These are phyloP conservation scores for Coprinellus aureogranulatus DNA, from an alignment of 768 basidiomycete genomes.

Conservation along the genomic window DNA sequence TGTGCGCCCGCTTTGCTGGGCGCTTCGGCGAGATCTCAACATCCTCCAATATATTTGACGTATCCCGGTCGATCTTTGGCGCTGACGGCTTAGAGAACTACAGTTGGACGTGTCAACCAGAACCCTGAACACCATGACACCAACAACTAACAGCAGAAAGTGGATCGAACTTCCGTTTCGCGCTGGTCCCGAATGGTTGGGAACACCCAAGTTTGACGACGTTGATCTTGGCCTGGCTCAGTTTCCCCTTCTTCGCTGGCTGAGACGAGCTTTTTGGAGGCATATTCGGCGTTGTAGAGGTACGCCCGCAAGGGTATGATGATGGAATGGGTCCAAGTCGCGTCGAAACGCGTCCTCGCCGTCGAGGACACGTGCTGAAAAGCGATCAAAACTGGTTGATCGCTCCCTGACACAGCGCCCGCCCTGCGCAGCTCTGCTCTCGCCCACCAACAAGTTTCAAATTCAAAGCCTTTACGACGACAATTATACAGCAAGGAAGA, in stretches of 20 bases:
- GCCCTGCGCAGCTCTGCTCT: no score
- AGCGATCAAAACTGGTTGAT: no score
- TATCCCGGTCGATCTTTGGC: not conserved
- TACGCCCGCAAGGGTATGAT: not conserved
- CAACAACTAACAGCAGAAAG: conserved; percentile 30
- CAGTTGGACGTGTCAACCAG: not conserved
- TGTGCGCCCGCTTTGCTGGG: conserved; percentile 5
- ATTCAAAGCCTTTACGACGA: no score
- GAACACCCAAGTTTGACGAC: conserved; percentile 11
- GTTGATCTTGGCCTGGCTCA: conserved; percentile 6
- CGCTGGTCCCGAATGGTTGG: conserved; percentile 5
- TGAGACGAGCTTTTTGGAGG: conserved; percentile 11
- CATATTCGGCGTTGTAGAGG: conserved; percentile 1
- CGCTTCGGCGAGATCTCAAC: not conserved
- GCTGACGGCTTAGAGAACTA: conserved; percentile 23
- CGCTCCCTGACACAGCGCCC: no score
- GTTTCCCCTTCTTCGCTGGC: conserved; percentile 5
- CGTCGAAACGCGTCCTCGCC: conserved; percentile 1
- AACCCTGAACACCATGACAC: no score
- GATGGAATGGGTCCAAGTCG: not conserved
- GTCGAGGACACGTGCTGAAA: no score
- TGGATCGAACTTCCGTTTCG: conserved; percentile 28
- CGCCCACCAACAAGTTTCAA: no score
- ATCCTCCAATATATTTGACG: not conserved
- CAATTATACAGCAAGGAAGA: no score